A percentile compares a stretch with the other conserved stretches of the same genome.
phyloP scores from a whole-genome alignment of 225 moss, liverwort and hornwort species.

The Bryum argenteum region DNA sequence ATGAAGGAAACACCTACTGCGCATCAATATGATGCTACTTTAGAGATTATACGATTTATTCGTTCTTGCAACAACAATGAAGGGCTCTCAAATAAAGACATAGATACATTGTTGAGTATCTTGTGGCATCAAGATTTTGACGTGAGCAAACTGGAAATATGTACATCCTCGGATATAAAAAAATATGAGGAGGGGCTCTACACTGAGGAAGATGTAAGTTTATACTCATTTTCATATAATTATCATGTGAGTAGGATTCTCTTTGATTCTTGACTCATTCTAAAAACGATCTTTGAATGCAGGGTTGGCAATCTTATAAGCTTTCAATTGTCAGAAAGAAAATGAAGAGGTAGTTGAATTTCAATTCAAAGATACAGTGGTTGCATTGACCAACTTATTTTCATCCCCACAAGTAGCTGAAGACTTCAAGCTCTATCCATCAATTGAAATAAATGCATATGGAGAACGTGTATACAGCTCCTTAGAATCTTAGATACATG shows the following conservation, averaged over 20 bases:
- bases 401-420: background rate
- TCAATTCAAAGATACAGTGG: no score
- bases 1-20: background rate
- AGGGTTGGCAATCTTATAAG: no score
- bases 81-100: constrained; percentile 4
- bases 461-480: no score
- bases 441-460: background rate
- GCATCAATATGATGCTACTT: background rate
- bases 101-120: background rate
- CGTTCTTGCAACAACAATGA: background rate
- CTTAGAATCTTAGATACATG: no score
- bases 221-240: background rate
- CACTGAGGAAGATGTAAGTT: background rate
- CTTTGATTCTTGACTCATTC: no score
- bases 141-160: background rate
- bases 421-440: background rate
- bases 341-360: background rate
- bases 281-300: no score
- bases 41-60: background rate
- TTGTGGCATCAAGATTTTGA: background rate
- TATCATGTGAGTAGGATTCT: background rate
- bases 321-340: background rate
- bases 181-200: background rate
- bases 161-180: background rate
- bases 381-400: no score